Evolutionary conservation across 768 basidiomycete genomes (phyloP).

Genomic region (Megacollybia marginata): DNA sequence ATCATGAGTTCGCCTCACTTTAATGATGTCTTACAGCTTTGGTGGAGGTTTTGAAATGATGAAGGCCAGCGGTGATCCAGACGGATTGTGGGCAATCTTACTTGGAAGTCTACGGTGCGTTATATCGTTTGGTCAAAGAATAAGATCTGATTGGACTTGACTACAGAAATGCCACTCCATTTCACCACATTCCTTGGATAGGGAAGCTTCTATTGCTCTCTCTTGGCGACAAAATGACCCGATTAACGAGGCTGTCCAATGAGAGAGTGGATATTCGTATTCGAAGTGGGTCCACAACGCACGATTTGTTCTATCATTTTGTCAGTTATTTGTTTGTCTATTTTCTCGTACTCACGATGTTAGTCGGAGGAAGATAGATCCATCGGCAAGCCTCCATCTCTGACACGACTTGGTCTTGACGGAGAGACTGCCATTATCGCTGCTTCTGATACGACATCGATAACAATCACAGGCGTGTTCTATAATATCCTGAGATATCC

Average conservation of each 20-base stretch:
- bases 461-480: slow-evolving; percentile 17
- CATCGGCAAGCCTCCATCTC: not conserved
- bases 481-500: slow-evolving; percentile 20
- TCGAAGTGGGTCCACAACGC: slow-evolving; percentile 27
- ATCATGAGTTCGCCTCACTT: not conserved
- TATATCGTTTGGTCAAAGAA: too few species aligned
- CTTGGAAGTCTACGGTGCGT: too few species aligned
- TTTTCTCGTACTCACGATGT: too few species aligned
- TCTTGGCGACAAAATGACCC: not conserved
- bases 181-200: too few species aligned
- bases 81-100: too few species aligned
- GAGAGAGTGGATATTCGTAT: slow-evolving; percentile 48
- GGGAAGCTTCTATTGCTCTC: not conserved
- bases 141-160: too few species aligned
- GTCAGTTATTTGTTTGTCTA: slow-evolving; percentile 1
- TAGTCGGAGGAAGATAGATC: too few species aligned
- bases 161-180: too few species aligned
- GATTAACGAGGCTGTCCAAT: slow-evolving; percentile 7
- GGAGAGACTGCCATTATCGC: slow-evolving; percentile 22
- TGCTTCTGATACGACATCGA: slow-evolving; percentile 24
- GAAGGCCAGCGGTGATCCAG: too few species aligned
- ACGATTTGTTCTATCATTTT: slow-evolving; percentile 16
- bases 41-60: too few species aligned
- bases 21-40: not conserved
- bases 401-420: slow-evolving; percentile 11